Percentiles rank a stretch among this genome's conserved stretches.
These are phyloP conservation scores for Sarocladiaceae sp. DNA, from an alignment of 2,329 filamentous ascomycete genomes.

Conservation along the genomic window DNA sequence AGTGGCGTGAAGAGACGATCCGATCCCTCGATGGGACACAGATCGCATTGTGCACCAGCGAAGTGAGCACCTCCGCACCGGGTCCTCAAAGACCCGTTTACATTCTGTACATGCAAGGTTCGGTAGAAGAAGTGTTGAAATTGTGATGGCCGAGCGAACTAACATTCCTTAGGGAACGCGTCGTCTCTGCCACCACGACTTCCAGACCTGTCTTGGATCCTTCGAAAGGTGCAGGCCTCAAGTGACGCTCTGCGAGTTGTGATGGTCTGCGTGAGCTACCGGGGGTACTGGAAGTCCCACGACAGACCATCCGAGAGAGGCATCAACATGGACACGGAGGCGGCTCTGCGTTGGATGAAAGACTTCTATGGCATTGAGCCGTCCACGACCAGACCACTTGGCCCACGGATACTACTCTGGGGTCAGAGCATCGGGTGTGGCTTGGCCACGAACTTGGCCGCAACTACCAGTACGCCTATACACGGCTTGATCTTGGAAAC, in stretches of 20 bases:
- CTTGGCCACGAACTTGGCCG: slow-evolving; percentile 60
- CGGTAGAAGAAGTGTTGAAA: slow-evolving; percentile 6
- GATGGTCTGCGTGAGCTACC: slow-evolving; percentile 56
- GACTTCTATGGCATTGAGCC: slow-evolving; percentile 29
- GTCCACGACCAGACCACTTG: slow-evolving; percentile 14
- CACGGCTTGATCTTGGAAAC: slow-evolving; percentile 66
- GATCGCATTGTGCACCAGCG: slow-evolving; percentile 55
- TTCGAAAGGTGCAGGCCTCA: slow-evolving; percentile 39
- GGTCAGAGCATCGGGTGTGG: slow-evolving; percentile 75
- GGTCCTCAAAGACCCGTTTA: slow-evolving; percentile 37
- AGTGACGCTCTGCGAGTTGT: slow-evolving; percentile 36
- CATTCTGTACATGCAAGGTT: slow-evolving; percentile 55
- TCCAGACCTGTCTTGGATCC: slow-evolving; percentile 50
- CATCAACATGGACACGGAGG: slow-evolving; percentile 64
- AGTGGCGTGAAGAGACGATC: slow-evolving; percentile 62
- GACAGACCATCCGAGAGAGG: slow-evolving; percentile 67
- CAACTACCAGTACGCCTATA: slow-evolving; percentile 27
- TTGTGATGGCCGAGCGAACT: slow-evolving; percentile 12
- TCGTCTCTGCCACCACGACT: slow-evolving; percentile 54
- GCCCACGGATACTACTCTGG: slow-evolving; percentile 58
- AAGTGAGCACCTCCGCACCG: slow-evolving; percentile 20
- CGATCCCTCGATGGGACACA: slow-evolving; percentile 60
- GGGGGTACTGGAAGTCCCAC: slow-evolving; percentile 74
- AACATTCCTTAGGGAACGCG: slow-evolving; percentile 47
- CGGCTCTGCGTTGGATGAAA: slow-evolving; percentile 59